phyloP scores from a whole-genome alignment of 106 monocot genomes.

The Dendrobium chrysotoxum region DNA sequence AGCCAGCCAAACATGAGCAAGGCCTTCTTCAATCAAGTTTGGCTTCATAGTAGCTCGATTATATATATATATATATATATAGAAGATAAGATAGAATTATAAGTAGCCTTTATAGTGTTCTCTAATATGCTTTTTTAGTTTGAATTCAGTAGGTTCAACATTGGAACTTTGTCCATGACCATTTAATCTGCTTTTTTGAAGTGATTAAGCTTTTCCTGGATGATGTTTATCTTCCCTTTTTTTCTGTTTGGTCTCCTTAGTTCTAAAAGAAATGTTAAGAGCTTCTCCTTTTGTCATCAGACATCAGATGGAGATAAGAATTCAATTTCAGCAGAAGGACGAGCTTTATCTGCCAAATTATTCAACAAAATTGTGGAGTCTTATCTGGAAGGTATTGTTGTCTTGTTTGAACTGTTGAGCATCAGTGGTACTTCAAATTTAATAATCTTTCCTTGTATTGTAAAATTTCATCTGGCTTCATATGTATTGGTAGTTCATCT shows the following conservation, averaged over 20 bases:
- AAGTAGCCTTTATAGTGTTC: background rate
- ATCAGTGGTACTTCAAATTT: constrained; percentile 1
- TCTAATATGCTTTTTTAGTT: background rate
- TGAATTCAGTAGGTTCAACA: background rate
- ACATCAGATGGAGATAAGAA: constrained; percentile 35
- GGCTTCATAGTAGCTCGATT: too few species aligned
- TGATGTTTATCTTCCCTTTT: background rate
- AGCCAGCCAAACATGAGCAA: too few species aligned
- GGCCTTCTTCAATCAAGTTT: too few species aligned
- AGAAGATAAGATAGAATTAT: too few species aligned
- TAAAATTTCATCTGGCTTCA: background rate
- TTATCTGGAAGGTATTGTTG: constrained; percentile 59
- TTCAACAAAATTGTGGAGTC: constrained; percentile 64
- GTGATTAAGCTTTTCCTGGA: background rate
- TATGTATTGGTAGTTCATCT: background rate
- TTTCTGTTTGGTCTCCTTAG: background rate
- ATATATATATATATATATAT: too few species aligned
- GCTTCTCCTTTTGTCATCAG: constrained; percentile 32
- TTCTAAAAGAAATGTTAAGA: background rate
- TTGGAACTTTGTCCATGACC: background rate
- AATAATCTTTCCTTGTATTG: background rate
- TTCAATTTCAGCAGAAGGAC: constrained; percentile 56
- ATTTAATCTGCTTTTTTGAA: background rate
- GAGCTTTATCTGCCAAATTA: constrained; percentile 44
- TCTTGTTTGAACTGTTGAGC: background rate